Base-by-base conservation (phyloP, 1,284 basidiomycete genomes). In the Microbotryomycetes sp. region DNA sequence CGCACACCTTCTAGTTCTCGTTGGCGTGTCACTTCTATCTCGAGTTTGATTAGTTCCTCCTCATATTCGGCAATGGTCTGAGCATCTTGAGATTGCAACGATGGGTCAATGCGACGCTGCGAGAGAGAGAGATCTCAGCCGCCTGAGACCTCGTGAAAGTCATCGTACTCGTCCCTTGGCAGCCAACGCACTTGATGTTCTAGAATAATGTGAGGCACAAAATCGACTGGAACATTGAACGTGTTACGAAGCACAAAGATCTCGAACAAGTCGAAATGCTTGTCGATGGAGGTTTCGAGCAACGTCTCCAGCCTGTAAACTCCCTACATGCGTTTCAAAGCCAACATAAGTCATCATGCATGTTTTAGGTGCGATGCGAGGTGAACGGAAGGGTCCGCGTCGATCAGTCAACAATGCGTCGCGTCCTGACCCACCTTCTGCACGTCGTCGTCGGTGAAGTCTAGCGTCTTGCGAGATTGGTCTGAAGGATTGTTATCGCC, bases 231-330 rank as follows among this genome's bases (percentile, higher is more conserved):
- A 28, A 71, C 30, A 6, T 45, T 57, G 63, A 72, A 72, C 26
- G 64, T 67, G 58, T 72, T 72, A 15, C 71, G 64, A 16, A 71
- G 60, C n/a, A 71, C 63, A 28, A 54, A 72, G 48, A 67, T 59
- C 56, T 72, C 71, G 45, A 66, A 71, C 32, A 71, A 60, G 54
- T 72, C 71, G 32, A 72, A 72, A 26, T 63, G 59, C 26, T 68
- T 64, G 64, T 72, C 71, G 50, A 72, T 70, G 25, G 59, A 55
- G 26, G 60, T 53, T 56, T 71, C 70, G 45, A 72, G 63, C 6
- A 71, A 62, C 29, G 71, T 71, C 49, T 72, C 71, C 16, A 72
- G 62, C 22, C 63, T 55, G 55, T 67, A 65, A 56, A 70, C 55
- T 16, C 71, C 70, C 70, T 72, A 52, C 28, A 29, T 16, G 25